phyloP scores from a whole-genome alignment of 345 rosid species.

The Dipteronia dyeriana region DNA sequence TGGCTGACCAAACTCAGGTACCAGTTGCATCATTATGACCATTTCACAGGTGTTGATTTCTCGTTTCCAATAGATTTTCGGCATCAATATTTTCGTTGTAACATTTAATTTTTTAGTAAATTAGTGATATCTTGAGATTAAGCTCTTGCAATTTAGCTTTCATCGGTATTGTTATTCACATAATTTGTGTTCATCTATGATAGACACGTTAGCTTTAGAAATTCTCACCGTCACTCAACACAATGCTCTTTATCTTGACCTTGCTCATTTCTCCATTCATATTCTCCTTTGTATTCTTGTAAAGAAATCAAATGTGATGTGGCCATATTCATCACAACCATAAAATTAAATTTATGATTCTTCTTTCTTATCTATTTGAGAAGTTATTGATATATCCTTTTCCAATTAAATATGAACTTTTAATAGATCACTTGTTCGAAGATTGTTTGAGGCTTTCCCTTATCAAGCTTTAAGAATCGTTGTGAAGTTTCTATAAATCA shows the following conservation, averaged over 20 bases:
- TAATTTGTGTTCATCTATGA: neutral
- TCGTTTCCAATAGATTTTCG: too few species aligned
- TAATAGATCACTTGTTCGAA: too few species aligned
- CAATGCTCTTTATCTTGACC: neutral
- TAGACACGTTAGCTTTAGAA: neutral
- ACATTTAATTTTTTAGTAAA: too few species aligned
- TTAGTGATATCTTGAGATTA: neutral
- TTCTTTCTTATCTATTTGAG: neutral
- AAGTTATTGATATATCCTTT: neutral
- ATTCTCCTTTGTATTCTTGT: neutral
- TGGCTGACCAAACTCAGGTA: slow-evolving; percentile 91
- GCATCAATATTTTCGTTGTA: too few species aligned
- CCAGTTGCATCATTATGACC: neutral
- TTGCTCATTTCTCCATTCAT: neutral
- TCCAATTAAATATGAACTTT: neutral
- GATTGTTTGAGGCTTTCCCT: too few species aligned
- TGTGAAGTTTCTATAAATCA: too few species aligned
- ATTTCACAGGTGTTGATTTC: too few species aligned
- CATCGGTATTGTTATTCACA: neutral
- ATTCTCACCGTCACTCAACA: neutral
- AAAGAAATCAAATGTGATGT: neutral
- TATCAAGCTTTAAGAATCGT: too few species aligned
- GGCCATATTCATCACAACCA: neutral
- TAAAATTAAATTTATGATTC: neutral
- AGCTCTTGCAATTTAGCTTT: neutral